Evolutionary conservation across 1,284 basidiomycete species (phyloP), one percentile per base, ranked within the genome.

Genomic region (Amylostereum areolatum): DNA sequence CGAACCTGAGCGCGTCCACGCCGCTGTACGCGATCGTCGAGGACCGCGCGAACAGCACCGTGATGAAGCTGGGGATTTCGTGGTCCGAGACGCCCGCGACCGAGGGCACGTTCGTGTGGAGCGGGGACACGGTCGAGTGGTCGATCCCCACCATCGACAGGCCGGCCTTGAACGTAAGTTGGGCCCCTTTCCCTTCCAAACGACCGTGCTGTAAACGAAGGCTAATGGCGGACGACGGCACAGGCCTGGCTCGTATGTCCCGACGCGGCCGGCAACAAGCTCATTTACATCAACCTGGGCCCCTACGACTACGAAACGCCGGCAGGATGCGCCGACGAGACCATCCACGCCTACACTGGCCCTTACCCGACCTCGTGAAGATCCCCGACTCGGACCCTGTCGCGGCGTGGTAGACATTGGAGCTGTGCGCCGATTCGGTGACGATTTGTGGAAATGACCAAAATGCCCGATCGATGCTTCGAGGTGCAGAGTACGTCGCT

Each of bases 281-380:
- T 70, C 51, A 60, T 80, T 9, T 80, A 74, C 57, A 62, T 82
- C 52, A 83, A 83, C 62, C 71, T 83, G 25, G 81, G 80, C 10
- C 57, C 72, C 9, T 83, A 83, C 57, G 64, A 58, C 35, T 82
- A 81, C 62, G 63, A 70, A 62, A 83, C 81, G 1, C 80, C 81
- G 2, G 68, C 78, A 9, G 78, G 77, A 18, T 80, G 76, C 57
- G 76, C 78, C 4, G 80, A 82, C 59, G 70, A 81, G 66, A 82
- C 80, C 1, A 77, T 83, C 52, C 77, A 82, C 58, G 80, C 75
- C 9, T 83, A 82, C 62, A 82, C 80, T 4, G 80, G 78, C 5
- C 60, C 69, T 2, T 67, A 64, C 12, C 65, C 71, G 10, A 66
- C 62, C 3, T 53, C 61, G 6, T 66, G 56, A 62, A 18, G 18